Evolutionary conservation across 73 alveolate species (phyloP).

Genomic region (Durusdinium trenchii): DNA sequence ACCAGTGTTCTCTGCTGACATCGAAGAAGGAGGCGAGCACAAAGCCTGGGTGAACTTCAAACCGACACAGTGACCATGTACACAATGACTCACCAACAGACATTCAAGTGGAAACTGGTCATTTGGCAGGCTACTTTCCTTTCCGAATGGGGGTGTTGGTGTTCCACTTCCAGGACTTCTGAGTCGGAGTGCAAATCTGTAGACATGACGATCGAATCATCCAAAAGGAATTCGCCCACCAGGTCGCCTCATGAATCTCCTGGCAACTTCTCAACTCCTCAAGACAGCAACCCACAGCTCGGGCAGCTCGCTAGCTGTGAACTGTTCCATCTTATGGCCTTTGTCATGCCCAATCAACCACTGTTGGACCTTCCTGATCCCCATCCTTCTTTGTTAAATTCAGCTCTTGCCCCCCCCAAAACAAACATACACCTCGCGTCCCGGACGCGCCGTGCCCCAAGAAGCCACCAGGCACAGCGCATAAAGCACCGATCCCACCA

Average conservation of each 20-base stretch:
- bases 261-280: too few relatives aligned
- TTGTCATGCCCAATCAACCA: background rate
- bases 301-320: background rate
- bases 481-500: constrained; percentile 53
- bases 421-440: background rate
- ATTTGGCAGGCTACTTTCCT: too few relatives aligned
- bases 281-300: too few relatives aligned
- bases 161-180: too few relatives aligned
- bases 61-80: background rate
- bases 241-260: too few relatives aligned
- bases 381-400: too few relatives aligned
- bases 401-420: background rate
- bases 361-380: background rate
- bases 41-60: background rate
- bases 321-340: background rate
- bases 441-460: background rate
- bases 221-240: too few relatives aligned
- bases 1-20: constrained; percentile 51
- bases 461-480: constrained; percentile 62
- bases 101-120: background rate
- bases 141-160: too few relatives aligned
- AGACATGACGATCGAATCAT: too few relatives aligned
- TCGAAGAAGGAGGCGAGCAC: constrained; percentile 44
- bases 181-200: too few relatives aligned
- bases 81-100: too few relatives aligned